phyloP scores from a whole-genome alignment of 441 rosid species.

The Populus hybrid region DNA sequence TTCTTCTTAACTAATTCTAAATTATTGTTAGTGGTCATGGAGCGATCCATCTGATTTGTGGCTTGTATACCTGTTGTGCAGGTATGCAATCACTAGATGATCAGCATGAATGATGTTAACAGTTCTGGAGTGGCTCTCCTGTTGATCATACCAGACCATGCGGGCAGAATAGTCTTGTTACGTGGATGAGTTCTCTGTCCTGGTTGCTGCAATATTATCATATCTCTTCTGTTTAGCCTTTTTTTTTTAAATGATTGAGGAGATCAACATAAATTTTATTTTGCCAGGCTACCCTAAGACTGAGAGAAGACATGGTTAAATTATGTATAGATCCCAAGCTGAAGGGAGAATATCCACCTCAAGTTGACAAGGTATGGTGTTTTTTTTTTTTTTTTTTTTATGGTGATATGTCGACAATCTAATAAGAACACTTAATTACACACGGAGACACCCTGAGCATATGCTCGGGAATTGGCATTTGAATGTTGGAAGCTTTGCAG shows the following conservation, averaged over 20 bases:
- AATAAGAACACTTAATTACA: no score
- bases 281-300: background rate
- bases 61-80: background rate
- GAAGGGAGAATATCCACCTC: no score
- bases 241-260: no score
- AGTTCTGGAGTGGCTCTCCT: background rate
- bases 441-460: no score
- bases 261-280: background rate
- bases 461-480: no score
- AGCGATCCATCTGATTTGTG: no score
- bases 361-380: no score
- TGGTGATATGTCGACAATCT: no score
- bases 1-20: background rate
- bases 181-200: background rate
- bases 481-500: no score
- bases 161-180: background rate
- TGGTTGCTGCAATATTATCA: background rate
- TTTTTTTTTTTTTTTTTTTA: no score
- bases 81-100: background rate
- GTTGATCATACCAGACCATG: background rate
- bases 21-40: background rate
- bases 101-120: background rate
- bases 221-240: background rate
- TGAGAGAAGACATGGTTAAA: no score
- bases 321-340: no score